Evolutionary conservation across 805 yeast species (phyloP).

Genomic region (Cyberlindnera bimundalis): DNA sequence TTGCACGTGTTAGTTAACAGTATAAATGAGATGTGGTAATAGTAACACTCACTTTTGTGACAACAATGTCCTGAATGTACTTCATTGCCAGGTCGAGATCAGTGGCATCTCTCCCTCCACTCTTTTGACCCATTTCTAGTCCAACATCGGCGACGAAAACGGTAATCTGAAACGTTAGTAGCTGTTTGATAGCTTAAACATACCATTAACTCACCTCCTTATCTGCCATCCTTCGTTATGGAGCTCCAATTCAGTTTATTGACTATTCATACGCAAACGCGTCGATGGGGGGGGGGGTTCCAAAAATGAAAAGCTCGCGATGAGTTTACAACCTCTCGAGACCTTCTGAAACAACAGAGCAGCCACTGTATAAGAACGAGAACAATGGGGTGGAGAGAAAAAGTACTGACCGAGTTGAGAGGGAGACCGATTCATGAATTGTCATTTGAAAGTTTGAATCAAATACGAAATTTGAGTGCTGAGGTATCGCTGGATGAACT

Average conservation of each 20-base stretch:
- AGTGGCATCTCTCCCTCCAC: conserved; percentile 30
- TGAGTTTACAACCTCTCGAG: too few species aligned
- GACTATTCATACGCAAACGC: too few species aligned
- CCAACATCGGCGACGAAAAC: conserved; percentile 50
- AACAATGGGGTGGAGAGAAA: conserved; percentile 2
- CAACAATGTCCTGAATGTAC: conserved; percentile 40
- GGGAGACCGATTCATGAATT: neutral
- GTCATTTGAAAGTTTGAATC: neutral
- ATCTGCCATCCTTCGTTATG: too few species aligned
- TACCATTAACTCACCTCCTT: too few species aligned
- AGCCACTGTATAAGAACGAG: too few species aligned
- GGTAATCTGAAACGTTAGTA: conserved; percentile 37
- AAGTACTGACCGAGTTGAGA: neutral
- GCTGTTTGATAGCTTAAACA: too few species aligned
- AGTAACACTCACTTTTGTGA: conserved; percentile 22
- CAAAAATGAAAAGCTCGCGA: conserved; percentile 30
- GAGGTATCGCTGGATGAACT: conserved; percentile 3
- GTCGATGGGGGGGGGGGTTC: too few species aligned
- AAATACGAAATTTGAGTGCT: neutral
- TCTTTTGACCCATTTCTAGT: conserved; percentile 33
- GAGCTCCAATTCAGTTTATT: too few species aligned
- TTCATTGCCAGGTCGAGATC: conserved; percentile 36
- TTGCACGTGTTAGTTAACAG: too few species aligned
- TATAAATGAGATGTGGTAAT: too few species aligned
- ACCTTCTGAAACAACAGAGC: neutral